phyloP scores from a whole-genome alignment of 164 flowering plant genomes.

The Cinnamomum micranthum region DNA sequence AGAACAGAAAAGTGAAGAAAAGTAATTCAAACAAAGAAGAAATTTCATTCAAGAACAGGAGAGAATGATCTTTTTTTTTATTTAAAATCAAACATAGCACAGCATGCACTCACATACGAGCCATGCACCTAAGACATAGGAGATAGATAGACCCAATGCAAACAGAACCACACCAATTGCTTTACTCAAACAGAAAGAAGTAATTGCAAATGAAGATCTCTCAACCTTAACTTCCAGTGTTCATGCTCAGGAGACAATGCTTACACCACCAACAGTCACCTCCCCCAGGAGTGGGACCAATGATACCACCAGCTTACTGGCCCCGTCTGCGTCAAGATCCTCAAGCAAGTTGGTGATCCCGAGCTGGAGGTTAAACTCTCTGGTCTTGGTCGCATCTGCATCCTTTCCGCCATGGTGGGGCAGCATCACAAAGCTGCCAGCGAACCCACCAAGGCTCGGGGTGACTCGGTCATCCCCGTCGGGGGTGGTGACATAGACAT shows the following conservation, averaged over 20 bases:
- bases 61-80: too few relatives aligned
- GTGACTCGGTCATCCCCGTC: neutral
- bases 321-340: neutral
- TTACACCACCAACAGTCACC: neutral
- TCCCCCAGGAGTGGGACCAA: neutral
- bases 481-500: neutral
- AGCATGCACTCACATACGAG: too few relatives aligned
- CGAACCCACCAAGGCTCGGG: neutral
- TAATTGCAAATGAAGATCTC: too few relatives aligned
- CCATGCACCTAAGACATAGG: too few relatives aligned
- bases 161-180: too few relatives aligned
- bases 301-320: neutral
- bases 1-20: too few relatives aligned
- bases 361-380: neutral
- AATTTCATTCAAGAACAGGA: too few relatives aligned
- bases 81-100: too few relatives aligned
- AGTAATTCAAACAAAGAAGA: too few relatives aligned
- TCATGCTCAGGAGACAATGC: neutral
- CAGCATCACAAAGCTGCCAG: neutral
- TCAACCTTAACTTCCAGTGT: neutral
- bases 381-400: too few relatives aligned
- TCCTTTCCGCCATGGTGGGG: neutral
- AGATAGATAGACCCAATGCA: too few relatives aligned
- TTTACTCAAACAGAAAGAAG: too few relatives aligned
- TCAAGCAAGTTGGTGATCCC: neutral